A percentile compares a stretch with the other conserved stretches of the same genome.
These are phyloP conservation scores for Moelleriella libera DNA, from an alignment of 2,329 filamentous ascomycete species.

Conservation along the genomic window DNA sequence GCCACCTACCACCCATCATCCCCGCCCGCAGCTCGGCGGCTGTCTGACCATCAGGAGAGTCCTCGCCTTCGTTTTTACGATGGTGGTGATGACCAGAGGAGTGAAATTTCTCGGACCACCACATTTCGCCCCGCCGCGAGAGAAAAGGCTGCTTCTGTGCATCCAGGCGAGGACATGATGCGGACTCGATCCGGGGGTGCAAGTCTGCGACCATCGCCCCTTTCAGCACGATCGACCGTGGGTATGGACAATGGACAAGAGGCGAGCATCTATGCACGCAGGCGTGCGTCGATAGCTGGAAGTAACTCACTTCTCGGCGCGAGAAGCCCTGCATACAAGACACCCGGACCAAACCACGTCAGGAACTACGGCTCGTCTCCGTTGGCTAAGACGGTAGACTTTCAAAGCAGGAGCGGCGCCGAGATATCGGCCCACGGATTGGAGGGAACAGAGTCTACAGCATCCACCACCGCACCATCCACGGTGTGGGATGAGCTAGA, in stretches of 20 bases:
- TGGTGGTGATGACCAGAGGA: constrained; percentile 33
- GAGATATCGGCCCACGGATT: constrained; percentile 22
- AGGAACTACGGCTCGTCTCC: constrained; percentile 45
- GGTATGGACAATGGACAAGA: constrained; percentile 28
- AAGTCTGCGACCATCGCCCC: constrained; percentile 26
- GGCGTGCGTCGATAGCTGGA: constrained; percentile 34
- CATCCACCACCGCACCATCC: constrained; percentile 77
- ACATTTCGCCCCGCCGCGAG: constrained; percentile 26
- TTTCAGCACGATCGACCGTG: constrained; percentile 32
- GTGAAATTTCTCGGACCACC: constrained; percentile 24
- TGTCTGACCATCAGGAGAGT: constrained; percentile 43
- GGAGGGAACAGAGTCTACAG: constrained; percentile 72
- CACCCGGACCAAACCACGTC: constrained; percentile 10
- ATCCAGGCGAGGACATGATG: constrained; percentile 21
- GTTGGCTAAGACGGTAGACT: constrained; percentile 29
- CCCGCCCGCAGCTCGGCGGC: constrained; percentile 33
- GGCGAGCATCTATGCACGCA: constrained; percentile 14
- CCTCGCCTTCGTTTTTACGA: constrained; percentile 21
- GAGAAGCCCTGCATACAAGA: constrained; percentile 30
- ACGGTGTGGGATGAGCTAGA: constrained; percentile 98
- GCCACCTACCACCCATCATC: constrained; percentile 33
- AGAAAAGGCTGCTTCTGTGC: constrained; percentile 26
- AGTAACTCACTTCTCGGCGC: constrained; percentile 22
- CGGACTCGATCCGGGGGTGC: constrained; percentile 17
- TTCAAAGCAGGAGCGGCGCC: constrained; percentile 12